These are phyloP conservation scores for Stagonosporopsis vannaccii DNA, from an alignment of 2,329 filamentous ascomycete genomes.

Conservation along the genomic window DNA sequence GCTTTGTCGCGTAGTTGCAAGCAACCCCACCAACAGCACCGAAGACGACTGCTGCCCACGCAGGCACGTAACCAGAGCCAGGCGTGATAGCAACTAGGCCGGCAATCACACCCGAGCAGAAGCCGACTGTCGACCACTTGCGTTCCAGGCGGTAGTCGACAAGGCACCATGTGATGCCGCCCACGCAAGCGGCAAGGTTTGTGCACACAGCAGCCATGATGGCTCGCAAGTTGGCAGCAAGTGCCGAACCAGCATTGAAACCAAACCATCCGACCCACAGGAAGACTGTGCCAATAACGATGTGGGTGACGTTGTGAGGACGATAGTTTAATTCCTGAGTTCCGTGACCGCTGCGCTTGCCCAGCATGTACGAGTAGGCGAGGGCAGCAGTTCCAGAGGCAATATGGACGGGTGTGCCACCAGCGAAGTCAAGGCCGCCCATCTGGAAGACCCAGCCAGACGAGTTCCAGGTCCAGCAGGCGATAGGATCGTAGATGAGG, in stretches of 20 bases:
- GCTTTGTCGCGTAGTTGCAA: conserved; percentile 89
- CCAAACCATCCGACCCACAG: conserved; percentile 97
- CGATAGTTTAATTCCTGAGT: conserved; percentile 91
- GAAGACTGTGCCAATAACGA: conserved; percentile 91
- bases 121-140: conserved; percentile 93
- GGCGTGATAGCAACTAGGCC: conserved; percentile 89
- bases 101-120: conserved; percentile 89
- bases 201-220: conserved; percentile 88
- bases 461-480: conserved; percentile 94
- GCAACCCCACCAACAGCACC: conserved; percentile 77
- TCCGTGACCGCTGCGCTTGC: conserved; percentile 82
- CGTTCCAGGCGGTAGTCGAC: conserved; percentile 87
- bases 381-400: conserved; percentile 82
- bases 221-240: conserved; percentile 81
- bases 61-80: conserved; percentile 83
- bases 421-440: conserved; percentile 87
- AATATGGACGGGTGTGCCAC: conserved; percentile 90
- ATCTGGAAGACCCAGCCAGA: conserved; percentile 80
- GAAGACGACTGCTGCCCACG: conserved; percentile 83
- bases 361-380: conserved; percentile 90
- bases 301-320: conserved; percentile 91
- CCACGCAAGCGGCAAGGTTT: conserved; percentile 82
- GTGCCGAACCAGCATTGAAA: conserved; percentile 87
- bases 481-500: conserved; percentile 88
- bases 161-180: conserved; percentile 87